Evolutionary conservation across 2,329 filamentous ascomycete species (phyloP).

Genomic region (Calonectria hawksworthii): DNA sequence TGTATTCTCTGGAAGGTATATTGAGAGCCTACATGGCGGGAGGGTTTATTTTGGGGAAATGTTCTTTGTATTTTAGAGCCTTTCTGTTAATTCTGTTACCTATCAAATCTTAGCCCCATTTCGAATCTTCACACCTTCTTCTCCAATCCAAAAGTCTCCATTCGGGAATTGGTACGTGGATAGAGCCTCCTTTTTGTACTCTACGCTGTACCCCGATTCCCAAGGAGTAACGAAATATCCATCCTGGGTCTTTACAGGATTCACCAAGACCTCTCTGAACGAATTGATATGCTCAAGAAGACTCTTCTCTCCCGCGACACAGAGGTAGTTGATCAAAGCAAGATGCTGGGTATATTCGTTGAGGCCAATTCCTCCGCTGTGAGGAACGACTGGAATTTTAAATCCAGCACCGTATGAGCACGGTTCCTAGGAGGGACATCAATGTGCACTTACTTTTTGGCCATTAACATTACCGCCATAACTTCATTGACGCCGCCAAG

Average conservation of each 20-base stretch:
- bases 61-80: background rate
- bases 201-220: conserved; percentile 71
- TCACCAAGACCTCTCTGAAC: conserved; percentile 90
- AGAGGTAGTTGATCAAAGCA: conserved; percentile 92
- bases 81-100: background rate
- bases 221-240: conserved; percentile 90
- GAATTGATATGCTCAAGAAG: conserved; percentile 94
- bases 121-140: conserved; percentile 12
- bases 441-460: conserved; percentile 54
- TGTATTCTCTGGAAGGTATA: too few species aligned
- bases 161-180: conserved; percentile 79
- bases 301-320: conserved; percentile 83
- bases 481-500: conserved; percentile 85
- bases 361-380: conserved; percentile 89
- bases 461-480: conserved; percentile 63
- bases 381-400: conserved; percentile 86
- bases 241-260: conserved; percentile 83
- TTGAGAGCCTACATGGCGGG: too few species aligned
- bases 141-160: conserved; percentile 49
- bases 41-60: too few species aligned
- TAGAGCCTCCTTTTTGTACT: conserved; percentile 96
- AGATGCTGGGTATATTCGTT: conserved; percentile 95
- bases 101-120: background rate
- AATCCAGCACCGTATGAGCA: conserved; percentile 75
- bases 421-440: too few species aligned